Conservation (phyloP, 352 stramenopile species). For the Globisporangium orthogonon region DNA sequence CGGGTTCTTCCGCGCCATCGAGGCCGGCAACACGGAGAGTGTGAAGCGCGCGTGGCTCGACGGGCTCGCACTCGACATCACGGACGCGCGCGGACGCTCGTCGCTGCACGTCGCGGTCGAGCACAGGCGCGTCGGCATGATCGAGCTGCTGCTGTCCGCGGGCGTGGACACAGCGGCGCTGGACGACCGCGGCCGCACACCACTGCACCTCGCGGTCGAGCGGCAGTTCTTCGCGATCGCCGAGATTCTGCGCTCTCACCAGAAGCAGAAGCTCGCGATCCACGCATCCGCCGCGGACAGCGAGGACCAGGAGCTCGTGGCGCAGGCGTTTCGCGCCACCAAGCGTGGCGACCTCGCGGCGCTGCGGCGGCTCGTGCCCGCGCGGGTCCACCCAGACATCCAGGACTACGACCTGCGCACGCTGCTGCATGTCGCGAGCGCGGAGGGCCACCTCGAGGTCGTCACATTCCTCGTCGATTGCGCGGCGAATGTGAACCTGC, state of each 20-base stretch:
- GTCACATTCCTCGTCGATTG: constrained; percentile 61
- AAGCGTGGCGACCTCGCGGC: constrained; percentile 45
- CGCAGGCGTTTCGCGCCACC: constrained; percentile 47
- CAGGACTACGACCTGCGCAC: constrained; percentile 75
- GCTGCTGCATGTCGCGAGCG: constrained; percentile 66
- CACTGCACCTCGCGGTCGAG: constrained; percentile 62
- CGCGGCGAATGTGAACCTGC: constrained; percentile 67
- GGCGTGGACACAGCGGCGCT: constrained; percentile 54
- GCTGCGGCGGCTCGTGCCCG: constrained; percentile 47
- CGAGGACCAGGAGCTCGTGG: constrained; percentile 36
- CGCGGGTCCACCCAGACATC: constrained; percentile 49
- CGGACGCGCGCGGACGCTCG: constrained; percentile 44
- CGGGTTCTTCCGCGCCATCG: constrained; percentile 52
- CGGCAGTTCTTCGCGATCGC: constrained; percentile 45
- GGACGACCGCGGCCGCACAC: constrained; percentile 46
- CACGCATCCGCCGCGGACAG: constrained; percentile 19
- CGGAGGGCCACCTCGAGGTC: constrained; percentile 50
- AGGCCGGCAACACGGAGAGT: constrained; percentile 58
- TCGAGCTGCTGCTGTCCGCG: constrained; percentile 70
- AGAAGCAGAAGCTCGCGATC: constrained; percentile 39
- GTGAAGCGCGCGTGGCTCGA: constrained; percentile 75
- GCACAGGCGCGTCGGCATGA: constrained; percentile 55
- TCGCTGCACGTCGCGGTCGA: constrained; percentile 78
- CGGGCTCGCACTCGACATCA: constrained; percentile 51
- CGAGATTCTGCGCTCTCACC: constrained; percentile 55